These are phyloP conservation scores for Neofusicoccum laricinum DNA, from an alignment of 2,329 filamentous ascomycete genomes.

Conservation along the genomic window DNA sequence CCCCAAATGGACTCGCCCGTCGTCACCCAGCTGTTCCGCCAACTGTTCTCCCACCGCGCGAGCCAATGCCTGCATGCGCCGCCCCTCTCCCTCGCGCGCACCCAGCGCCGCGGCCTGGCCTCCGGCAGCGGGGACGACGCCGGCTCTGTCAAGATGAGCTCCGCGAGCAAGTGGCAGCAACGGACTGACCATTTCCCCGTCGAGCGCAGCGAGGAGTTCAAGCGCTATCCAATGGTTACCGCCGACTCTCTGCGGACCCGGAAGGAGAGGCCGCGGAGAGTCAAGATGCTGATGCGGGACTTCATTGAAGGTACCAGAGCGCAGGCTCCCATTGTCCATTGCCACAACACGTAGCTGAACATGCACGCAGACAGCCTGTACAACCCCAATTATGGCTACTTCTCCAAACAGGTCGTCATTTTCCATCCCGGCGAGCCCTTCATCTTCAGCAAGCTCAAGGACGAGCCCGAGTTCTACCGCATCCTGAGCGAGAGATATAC, in stretches of 20 bases:
- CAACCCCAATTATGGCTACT: constrained; percentile 93
- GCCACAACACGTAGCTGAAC: constrained; percentile 18
- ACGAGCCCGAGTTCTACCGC: constrained; percentile 81
- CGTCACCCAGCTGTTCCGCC: constrained; percentile 74
- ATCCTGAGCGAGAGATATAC: constrained; percentile 77
- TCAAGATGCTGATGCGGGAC: constrained; percentile 96
- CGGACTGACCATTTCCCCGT: constrained; percentile 69
- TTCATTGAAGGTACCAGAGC: constrained; percentile 80
- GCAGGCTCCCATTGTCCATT: neutral
- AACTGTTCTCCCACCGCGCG: constrained; percentile 68
- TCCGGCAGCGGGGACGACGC: neutral
- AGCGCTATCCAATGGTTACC: constrained; percentile 79
- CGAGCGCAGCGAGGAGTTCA: constrained; percentile 78
- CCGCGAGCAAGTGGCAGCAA: constrained; percentile 82
- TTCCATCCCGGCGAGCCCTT: constrained; percentile 92
- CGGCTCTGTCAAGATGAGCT: constrained; percentile 32
- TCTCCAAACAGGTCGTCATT: constrained; percentile 93
- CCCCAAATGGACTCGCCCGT: constrained; percentile 74
- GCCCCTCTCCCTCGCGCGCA: neutral
- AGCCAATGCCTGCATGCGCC: constrained; percentile 12
- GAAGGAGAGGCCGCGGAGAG: constrained; percentile 74
- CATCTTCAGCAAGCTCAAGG: constrained; percentile 74
- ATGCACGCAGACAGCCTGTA: constrained; percentile 73
- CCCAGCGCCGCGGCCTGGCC: constrained; percentile 12
- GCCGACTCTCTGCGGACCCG: constrained; percentile 71